Evolutionary conservation across 768 basidiomycete genomes (phyloP), one percentile per base, ranked within the genome.

Genomic region (Melanogaster broomeanus): DNA sequence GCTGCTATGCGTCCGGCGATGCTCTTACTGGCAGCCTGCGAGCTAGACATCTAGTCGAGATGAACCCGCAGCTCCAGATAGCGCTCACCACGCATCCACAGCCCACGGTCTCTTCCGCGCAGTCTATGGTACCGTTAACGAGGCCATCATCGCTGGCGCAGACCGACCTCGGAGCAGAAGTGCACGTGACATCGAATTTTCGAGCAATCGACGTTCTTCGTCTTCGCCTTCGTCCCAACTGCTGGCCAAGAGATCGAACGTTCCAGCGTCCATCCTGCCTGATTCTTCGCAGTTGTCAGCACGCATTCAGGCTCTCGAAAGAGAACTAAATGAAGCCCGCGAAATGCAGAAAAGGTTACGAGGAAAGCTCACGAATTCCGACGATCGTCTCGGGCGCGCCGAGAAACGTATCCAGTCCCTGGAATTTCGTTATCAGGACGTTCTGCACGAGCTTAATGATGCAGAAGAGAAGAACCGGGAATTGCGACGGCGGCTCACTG

Each of bases 11-110:
- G 67, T 34, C 67, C 67, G 13, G 67, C 64, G 3, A 48, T 60
- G 59, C 51, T 68, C 43, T 55, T 70, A 43, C 45, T 68, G 11
- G 67, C 69, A n/a, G 67, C 67, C 2, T 68, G 67, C 52, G 67
- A 68, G 39, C 25, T 70, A 49, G 67, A 68, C 45, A 60, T 68
- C 37, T n/a, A 70, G 67, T 19, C 64, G 69, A 13, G 66, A 64
- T 18, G 55, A 33, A 43, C 53, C 59, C 2, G 53, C 53, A 25
- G 51, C 53, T 51, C 48, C 62, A 15, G 56, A 60, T 48, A 67
- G 57, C 40, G 37, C 33, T 7, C 42, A 16, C 7, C 66, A 69
- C 38, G 60, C 50, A 16, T 54, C 53, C 18, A 44, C 52, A 13
- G 67, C 67, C 28, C 53, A 63, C 28, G 61, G 56, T 8, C 69